Evolutionary conservation across 148 eudicot species (phyloP).

Genomic region (Amaranthus cruentus): DNA sequence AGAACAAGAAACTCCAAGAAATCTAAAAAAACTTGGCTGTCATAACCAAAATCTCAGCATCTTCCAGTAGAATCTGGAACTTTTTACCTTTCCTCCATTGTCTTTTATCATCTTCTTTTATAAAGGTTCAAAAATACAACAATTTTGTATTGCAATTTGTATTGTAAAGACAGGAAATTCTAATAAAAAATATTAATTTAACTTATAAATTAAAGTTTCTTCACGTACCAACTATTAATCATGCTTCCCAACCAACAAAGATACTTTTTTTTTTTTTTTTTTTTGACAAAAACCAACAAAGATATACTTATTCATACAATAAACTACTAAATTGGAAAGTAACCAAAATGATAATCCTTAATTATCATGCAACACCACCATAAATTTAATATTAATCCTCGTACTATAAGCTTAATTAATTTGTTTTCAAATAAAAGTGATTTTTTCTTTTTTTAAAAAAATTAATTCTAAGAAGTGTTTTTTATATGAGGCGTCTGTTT

Average conservation of each 20-base stretch:
- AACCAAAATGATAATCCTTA: not conserved
- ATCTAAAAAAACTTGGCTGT: not conserved
- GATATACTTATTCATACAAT: not conserved
- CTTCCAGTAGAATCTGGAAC: slow-evolving; percentile 7
- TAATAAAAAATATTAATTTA: not conserved
- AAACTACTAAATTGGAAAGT: not conserved
- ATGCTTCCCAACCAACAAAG: not conserved
- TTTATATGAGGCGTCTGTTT: too few relatives aligned
- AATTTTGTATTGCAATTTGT: not conserved
- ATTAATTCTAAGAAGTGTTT: too few relatives aligned
- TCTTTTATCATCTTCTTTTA: not conserved
- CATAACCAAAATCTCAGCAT: not conserved
- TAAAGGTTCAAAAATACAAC: not conserved
- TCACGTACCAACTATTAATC: not conserved
- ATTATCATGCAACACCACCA: not conserved
- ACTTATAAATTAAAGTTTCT: not conserved
- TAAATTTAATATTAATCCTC: not conserved
- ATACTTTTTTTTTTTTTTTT: not conserved
- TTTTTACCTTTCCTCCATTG: not conserved
- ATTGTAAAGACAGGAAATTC: not conserved
- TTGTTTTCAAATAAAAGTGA: not conserved
- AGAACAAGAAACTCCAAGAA: slow-evolving; percentile 4
- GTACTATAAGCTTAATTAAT: not conserved
- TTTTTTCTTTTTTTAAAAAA: too few relatives aligned
- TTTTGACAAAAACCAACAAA: not conserved